Evolutionary conservation across 2,329 filamentous ascomycete species (phyloP).

Genomic region (Ceratocystis cacaofunesta): DNA sequence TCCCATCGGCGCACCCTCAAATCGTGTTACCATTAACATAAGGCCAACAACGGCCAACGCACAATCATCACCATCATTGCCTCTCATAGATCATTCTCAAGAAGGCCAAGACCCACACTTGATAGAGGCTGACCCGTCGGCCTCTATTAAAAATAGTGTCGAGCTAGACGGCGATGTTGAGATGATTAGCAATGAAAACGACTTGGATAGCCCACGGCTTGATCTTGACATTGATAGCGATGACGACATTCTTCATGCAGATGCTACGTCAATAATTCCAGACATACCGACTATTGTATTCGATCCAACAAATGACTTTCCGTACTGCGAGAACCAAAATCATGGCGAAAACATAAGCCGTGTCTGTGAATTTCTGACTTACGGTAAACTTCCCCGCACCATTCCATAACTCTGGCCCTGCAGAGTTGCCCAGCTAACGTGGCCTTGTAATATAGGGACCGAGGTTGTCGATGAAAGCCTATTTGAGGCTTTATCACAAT

Average conservation of each 20-base stretch:
- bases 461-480: conserved; percentile 29
- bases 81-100: not conserved
- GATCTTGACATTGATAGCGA: conserved; percentile 1
- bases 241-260: not conserved
- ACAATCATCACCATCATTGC: not conserved
- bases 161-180: conserved; percentile 19
- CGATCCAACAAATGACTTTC: conserved; percentile 35
- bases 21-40: conserved; percentile 6
- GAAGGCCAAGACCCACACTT: not conserved
- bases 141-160: conserved; percentile 1
- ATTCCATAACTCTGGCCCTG: conserved; percentile 16
- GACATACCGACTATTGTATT: conserved; percentile 18
- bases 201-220: conserved; percentile 22
- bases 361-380: conserved; percentile 26
- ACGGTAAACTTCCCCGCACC: conserved; percentile 22
- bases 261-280: conserved; percentile 18
- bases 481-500: conserved; percentile 32
- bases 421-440: not conserved
- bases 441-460: conserved; percentile 26
- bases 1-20: not conserved
- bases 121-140: not conserved
- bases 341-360: conserved; percentile 25
- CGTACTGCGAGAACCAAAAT: conserved; percentile 28
- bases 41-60: not conserved
- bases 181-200: conserved; percentile 19